These are phyloP conservation scores for Microthlaspi erraticum DNA, from an alignment of 345 rosid genomes.

Conservation along the genomic window DNA sequence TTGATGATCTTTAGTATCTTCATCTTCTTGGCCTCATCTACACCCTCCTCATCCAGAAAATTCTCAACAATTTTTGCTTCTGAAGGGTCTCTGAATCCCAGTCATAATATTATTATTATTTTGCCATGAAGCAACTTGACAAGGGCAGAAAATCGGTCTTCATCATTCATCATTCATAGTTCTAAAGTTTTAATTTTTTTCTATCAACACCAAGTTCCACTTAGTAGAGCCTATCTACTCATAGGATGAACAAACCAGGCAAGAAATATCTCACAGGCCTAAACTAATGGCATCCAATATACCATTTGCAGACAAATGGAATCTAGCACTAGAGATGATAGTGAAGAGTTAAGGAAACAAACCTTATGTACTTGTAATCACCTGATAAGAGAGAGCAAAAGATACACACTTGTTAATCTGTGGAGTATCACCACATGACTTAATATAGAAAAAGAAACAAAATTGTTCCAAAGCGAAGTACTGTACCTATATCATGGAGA, in stretches of 20 bases:
- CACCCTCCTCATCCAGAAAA: constrained; percentile 71
- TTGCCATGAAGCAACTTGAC: background rate
- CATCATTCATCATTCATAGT: background rate
- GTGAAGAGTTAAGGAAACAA: constrained; percentile 26
- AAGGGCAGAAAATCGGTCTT: background rate
- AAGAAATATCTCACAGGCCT: constrained; percentile 9
- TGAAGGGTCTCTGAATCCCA: constrained; percentile 59
- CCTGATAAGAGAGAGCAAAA: constrained; percentile 52
- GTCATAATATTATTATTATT: background rate
- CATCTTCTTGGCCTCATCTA: constrained; percentile 64
- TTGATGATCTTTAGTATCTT: constrained; percentile 67
- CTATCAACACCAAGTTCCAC: background rate
- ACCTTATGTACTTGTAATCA: constrained; percentile 88
- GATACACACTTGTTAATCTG: background rate
- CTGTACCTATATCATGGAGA: constrained; percentile 88
- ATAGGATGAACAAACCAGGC: constrained; percentile 1
- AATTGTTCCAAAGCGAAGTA: constrained; percentile 5
- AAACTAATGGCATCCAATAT: constrained; percentile 5
- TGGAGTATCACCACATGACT: constrained; percentile 9
- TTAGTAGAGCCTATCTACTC: background rate
- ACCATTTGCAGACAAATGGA: constrained; percentile 4
- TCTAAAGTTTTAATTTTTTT: background rate
- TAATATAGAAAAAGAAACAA: background rate
- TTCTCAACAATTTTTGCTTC: constrained; percentile 73
- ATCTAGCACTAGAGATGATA: constrained; percentile 1